Base-by-base conservation (phyloP, 1,284 basidiomycete species). In the Mycena citricolor region DNA sequence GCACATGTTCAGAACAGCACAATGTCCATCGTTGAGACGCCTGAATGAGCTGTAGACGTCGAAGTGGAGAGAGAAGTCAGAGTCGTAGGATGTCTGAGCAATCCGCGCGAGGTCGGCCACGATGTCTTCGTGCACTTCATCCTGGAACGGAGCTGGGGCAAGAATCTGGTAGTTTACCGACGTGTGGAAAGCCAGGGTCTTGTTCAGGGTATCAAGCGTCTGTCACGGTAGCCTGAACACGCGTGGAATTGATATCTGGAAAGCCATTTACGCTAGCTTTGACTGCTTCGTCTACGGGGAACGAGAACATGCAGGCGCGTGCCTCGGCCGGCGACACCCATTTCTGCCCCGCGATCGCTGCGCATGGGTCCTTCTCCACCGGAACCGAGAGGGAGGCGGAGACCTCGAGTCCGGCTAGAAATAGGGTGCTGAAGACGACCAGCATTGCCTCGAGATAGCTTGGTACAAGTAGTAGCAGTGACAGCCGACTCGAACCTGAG, bases 161-260 rank as follows among this genome's bases (percentile, higher is more conserved):
- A 65, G 36, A 29, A 52, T 46, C 44, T 49, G 65, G 51, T 79
- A 81, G 59, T 77, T 80, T 22, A 73, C 69, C 4, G 77, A 80
- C 0, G 78, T 78, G 56, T 81, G 79, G 57, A 82, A 80, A 13
- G 73, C 70, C 22, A 81, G 63, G 0, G 77, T 78, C 60, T 76
- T 79, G 59, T 73, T 79, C 8, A 78, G 67, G 14, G 76, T 76
- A 43, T 81, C 74, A 38, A 81, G 66, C 41, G 77, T 69, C 77
- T 77, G 47, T 2, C 20, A 31, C 54, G 38, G 21, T 32, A 43
- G 28, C 29, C 14, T 20, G 7, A 40, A 7, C 8, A 34, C 20
- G 22, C 30, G 23, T 20, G 24, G n/a, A 16, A 28, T 14, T 16
- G 12, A 17, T 1, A 26, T 26, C 13, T 3, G 21, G 26, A 28